These are phyloP conservation scores for Cordyceps pruinosa DNA, from an alignment of 2,329 filamentous ascomycete species.

Conservation along the genomic window DNA sequence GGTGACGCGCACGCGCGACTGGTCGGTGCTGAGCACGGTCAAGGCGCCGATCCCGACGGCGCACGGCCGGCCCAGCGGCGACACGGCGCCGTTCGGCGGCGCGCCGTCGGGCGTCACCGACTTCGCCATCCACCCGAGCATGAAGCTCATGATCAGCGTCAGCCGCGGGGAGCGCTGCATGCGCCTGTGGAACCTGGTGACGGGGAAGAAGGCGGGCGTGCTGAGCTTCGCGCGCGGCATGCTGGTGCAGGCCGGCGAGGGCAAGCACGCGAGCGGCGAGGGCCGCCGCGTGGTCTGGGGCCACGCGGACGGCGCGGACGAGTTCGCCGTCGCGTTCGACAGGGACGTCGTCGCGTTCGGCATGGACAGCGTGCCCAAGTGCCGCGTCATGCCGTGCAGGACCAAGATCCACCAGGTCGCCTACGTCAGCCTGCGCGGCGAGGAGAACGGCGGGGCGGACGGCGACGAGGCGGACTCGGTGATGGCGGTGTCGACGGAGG, in stretches of 20 bases:
- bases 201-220: constrained; percentile 89
- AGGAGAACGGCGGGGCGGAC: constrained; percentile 10
- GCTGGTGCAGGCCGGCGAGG: constrained; percentile 68
- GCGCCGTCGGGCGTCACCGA: constrained; percentile 86
- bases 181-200: constrained; percentile 94
- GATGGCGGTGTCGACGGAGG: constrained; percentile 78
- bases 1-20: constrained; percentile 81
- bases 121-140: constrained; percentile 90
- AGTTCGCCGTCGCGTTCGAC: constrained; percentile 87
- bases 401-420: constrained; percentile 80
- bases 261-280: constrained; percentile 71
- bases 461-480: constrained; percentile 34
- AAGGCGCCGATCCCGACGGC: constrained; percentile 81
- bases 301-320: constrained; percentile 59
- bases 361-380: constrained; percentile 77
- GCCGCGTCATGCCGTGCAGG: constrained; percentile 59
- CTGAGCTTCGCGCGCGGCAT: constrained; percentile 74
- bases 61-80: constrained; percentile 74
- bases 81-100: constrained; percentile 76
- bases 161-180: constrained; percentile 85
- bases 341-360: constrained; percentile 78
- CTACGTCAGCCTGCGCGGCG: constrained; percentile 54
- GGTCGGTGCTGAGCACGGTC: constrained; percentile 79
- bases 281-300: constrained; percentile 80
- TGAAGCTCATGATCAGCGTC: constrained; percentile 94